phyloP scores from a whole-genome alignment of 2,329 filamentous ascomycete species.

The Ophiostoma quercus region DNA sequence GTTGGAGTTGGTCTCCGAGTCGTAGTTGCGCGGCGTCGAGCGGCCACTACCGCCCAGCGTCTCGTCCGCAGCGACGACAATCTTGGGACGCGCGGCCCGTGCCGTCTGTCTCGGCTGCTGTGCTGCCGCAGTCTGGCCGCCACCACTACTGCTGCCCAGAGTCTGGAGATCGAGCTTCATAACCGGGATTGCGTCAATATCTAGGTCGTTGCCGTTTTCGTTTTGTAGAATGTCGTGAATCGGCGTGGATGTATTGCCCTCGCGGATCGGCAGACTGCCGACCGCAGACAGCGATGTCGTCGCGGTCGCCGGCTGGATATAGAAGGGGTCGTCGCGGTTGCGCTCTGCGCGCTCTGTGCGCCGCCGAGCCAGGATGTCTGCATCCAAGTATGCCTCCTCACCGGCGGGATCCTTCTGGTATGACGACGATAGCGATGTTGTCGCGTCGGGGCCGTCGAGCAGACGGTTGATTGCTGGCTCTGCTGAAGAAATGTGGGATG shows the following conservation, averaged over 20 bases:
- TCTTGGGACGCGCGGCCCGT: constrained; percentile 46
- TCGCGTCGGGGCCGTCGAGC: constrained; percentile 42
- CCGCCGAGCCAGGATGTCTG: constrained; percentile 67
- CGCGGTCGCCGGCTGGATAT: constrained; percentile 54
- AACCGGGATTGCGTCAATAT: constrained; percentile 92
- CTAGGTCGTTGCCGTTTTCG: constrained; percentile 71
- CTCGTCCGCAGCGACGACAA: constrained; percentile 69
- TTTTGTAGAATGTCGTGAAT: constrained; percentile 70
- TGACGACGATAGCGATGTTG: constrained; percentile 26
- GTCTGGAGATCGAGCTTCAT: constrained; percentile 80
- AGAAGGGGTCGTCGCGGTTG: constrained; percentile 91
- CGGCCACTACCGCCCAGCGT: constrained; percentile 47
- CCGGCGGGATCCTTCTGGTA: constrained; percentile 32
- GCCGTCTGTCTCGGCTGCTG: neutral
- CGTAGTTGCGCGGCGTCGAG: constrained; percentile 48
- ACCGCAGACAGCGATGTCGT: constrained; percentile 27
- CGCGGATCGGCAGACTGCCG: constrained; percentile 31
- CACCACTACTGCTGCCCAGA: constrained; percentile 32
- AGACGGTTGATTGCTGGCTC: constrained; percentile 54
- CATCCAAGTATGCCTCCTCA: constrained; percentile 63
- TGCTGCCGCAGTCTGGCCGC: neutral
- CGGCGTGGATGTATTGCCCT: constrained; percentile 59
- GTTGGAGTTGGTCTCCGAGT: constrained; percentile 51
- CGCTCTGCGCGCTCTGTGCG: constrained; percentile 73
- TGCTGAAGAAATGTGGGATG: constrained; percentile 47